These are phyloP conservation scores for Coprinopsis sp. DNA, from an alignment of 768 basidiomycete genomes.

Conservation along the genomic window DNA sequence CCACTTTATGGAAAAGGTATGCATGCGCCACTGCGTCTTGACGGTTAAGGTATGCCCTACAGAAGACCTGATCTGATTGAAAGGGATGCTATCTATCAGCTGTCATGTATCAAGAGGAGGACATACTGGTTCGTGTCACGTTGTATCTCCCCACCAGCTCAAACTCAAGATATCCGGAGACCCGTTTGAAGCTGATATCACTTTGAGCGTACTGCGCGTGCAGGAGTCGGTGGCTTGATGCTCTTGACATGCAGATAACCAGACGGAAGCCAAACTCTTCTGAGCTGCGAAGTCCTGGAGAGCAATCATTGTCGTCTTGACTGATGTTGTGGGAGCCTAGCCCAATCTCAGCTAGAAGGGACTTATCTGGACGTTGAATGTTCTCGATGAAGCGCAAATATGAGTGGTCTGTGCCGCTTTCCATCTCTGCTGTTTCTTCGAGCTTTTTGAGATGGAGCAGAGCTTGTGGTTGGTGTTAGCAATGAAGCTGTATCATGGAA, in stretches of 20 bases:
- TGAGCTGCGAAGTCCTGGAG: no score
- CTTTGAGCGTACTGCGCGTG: slow-evolving; percentile 22
- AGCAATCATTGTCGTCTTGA: no score
- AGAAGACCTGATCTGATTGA: slow-evolving; percentile 9
- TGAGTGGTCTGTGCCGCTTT: no score
- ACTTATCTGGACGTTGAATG: no score
- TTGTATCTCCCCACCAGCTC: slow-evolving; percentile 12
- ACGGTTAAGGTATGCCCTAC: slow-evolving; percentile 10
- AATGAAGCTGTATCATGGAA: no score
- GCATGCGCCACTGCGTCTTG: slow-evolving; percentile 10
- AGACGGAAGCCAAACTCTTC: no score
- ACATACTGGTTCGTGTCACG: slow-evolving; percentile 5
- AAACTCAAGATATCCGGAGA: slow-evolving; percentile 25
- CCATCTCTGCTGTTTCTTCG: no score
- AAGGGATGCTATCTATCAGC: neutral
- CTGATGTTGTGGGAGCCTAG: no score
- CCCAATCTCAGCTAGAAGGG: no score
- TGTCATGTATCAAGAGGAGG: neutral
- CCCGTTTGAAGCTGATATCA: slow-evolving; percentile 24
- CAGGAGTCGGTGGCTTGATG: slow-evolving; percentile 15
- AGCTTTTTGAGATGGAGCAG: no score
- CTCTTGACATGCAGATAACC: slow-evolving; percentile 23
- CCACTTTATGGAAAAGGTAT: slow-evolving; percentile 12
- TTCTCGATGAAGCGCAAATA: no score
- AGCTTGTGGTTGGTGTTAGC: no score